Base-by-base conservation (phyloP, 2,329 filamentous ascomycete species). In the Cercospora zeina region DNA sequence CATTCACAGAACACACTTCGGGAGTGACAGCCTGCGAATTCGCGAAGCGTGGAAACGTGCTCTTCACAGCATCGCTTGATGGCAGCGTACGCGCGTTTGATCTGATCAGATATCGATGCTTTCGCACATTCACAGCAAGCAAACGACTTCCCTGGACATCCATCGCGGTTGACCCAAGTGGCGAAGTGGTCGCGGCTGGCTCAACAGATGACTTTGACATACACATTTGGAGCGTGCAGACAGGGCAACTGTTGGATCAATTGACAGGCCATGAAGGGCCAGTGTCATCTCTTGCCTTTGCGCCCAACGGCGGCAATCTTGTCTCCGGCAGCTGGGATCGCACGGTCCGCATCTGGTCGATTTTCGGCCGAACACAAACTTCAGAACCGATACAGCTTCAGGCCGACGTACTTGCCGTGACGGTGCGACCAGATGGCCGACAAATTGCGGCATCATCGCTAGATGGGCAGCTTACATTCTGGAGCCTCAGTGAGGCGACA, bases 201-300 rank as follows among this genome's bases (percentile, higher is more conserved):
- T 97, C 93, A 1, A 83, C 96, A 14, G 95, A 99, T 75, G 96
- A 93, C 4, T 97, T 97, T 68, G 93, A 97, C 72, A 91, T 99
- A 56, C 93, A 99, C 77, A 90, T 99, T 65, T 99, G 95, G 95
- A 97, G 91, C 4, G 96, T 99, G 3, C 95, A 99, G 74, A 99
- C 93, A 0, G 95, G 95, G 2, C 95, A 99, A 75, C 82, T 99
- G 16, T 85, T 99, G 5, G 95, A 99, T 74, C 89, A 89, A 68
- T 81, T 99, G 24, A 85, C 93, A 6, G 96, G 95, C 1, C 95
- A 99, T 69, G 93, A 99, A 78, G 95, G 93, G 0, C 95, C 95
- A 0, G 89, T 99, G 1, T 95, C 92, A 4, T 88, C 90, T 1
- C 80, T 99, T 27, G 87, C 91, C 2, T 99, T 99, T 73, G 87